Conservation (phyloP, 345 rosid genomes). For the Citrus glauca region DNA sequence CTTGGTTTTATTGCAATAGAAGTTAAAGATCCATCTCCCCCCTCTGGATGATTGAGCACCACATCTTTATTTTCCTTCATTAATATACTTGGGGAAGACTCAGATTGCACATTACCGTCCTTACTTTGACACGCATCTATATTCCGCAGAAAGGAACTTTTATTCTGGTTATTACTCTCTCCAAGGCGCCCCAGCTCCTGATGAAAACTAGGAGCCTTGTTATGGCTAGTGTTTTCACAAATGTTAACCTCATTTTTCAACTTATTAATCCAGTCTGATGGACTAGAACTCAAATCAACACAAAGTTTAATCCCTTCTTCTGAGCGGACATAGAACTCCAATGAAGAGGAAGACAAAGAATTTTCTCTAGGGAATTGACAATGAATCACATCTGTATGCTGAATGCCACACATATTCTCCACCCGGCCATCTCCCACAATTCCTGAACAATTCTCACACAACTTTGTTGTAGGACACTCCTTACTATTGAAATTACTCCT, state of each 20-base stretch:
- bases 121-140: constrained; percentile 27
- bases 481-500: constrained; percentile 15
- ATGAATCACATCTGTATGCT: constrained; percentile 22
- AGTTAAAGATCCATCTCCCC: constrained; percentile 30
- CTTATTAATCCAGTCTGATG: constrained; percentile 66
- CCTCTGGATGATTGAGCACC: constrained; percentile 28
- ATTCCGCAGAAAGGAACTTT: constrained; percentile 22
- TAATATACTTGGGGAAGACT: constrained; percentile 27
- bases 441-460: constrained; percentile 12
- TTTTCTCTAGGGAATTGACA: constrained; percentile 30
- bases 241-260: constrained; percentile 51
- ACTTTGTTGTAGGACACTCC: constrained; percentile 23
- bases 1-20: constrained; percentile 21
- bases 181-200: constrained; percentile 36
- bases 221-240: constrained; percentile 32
- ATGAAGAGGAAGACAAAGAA: constrained; percentile 33
- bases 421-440: constrained; percentile 13
- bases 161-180: constrained; percentile 43
- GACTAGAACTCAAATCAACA: constrained; percentile 66
- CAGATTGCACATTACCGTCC: constrained; percentile 27
- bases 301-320: constrained; percentile 76
- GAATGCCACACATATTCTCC: constrained; percentile 24
- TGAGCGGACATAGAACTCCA: constrained; percentile 66
- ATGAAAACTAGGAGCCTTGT: constrained; percentile 38
- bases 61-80: constrained; percentile 24